Evolutionary conservation across 2,329 filamentous ascomycete species (phyloP).

Genomic region (Fusarium compactum): DNA sequence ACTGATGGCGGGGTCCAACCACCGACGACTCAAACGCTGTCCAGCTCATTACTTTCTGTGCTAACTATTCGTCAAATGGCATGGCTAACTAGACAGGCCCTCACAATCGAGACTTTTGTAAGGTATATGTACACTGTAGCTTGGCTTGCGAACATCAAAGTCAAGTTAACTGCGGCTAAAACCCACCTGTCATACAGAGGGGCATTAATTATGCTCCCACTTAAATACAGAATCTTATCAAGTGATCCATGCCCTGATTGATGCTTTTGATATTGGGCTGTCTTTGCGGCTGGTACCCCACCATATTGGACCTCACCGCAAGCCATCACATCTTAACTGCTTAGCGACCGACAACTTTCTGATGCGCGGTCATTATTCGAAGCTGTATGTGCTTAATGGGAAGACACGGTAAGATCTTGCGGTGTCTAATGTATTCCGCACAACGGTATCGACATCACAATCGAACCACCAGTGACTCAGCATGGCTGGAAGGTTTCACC

Average conservation of each 20-base stretch:
- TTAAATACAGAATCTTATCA: constrained; percentile 17
- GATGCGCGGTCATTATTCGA: constrained; percentile 14
- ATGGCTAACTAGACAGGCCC: background rate
- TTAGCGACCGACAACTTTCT: constrained; percentile 5
- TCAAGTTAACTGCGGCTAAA: constrained; percentile 3
- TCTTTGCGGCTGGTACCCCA: constrained; percentile 16
- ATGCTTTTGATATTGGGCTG: constrained; percentile 24
- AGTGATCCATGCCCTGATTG: constrained; percentile 14
- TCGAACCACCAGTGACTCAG: constrained; percentile 37
- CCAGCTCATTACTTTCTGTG: background rate
- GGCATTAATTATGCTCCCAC: constrained; percentile 2
- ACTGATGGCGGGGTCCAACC: constrained; percentile 31
- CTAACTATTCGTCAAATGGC: background rate
- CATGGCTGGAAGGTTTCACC: constrained; percentile 24
- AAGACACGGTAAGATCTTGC: background rate
- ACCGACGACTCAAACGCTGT: constrained; percentile 3
- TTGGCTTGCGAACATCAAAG: background rate
- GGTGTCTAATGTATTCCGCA: constrained; percentile 2
- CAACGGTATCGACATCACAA: constrained; percentile 19
- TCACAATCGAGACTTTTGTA: background rate
- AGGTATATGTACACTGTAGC: constrained; percentile 6
- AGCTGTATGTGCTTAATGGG: constrained; percentile 1
- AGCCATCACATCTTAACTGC: constrained; percentile 11
- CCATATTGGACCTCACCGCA: constrained; percentile 34
- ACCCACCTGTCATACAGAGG: constrained; percentile 3